phyloP scores from a whole-genome alignment of 768 basidiomycete genomes.

The Phylloporus arenicola region DNA sequence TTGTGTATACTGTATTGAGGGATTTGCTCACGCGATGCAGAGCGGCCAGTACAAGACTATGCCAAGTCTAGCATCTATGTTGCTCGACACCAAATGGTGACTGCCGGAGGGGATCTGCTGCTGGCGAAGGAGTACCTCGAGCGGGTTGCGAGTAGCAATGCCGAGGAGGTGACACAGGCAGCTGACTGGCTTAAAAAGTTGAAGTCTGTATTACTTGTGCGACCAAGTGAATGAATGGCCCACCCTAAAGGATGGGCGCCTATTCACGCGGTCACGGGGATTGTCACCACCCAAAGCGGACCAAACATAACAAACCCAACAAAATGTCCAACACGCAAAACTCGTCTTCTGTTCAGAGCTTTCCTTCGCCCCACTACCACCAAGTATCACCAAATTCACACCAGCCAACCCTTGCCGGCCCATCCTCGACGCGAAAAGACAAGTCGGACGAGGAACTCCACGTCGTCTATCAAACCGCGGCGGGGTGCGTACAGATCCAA shows the following conservation, averaged over 20 bases:
- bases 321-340: constrained; percentile 29
- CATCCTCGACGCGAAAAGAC: constrained; percentile 29
- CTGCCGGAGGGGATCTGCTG: constrained; percentile 56
- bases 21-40: constrained; percentile 28
- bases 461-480: constrained; percentile 41
- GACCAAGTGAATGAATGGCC: constrained; percentile 13
- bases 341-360: constrained; percentile 28
- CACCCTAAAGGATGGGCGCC: constrained; percentile 27
- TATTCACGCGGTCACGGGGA: constrained; percentile 36
- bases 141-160: constrained; percentile 70
- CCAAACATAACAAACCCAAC: constrained; percentile 34
- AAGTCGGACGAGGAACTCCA: constrained; percentile 49
- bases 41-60: constrained; percentile 69
- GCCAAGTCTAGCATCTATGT: constrained; percentile 81
- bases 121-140: constrained; percentile 73
- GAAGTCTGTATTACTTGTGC: constrained; percentile 32
- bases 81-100: constrained; percentile 69
- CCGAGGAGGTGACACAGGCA: constrained; percentile 73
- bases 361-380: constrained; percentile 7
- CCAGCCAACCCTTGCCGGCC: constrained; percentile 20
- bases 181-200: constrained; percentile 64
- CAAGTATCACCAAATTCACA: constrained; percentile 4
- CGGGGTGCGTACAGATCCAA: constrained; percentile 38
- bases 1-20: not conserved
- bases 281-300: constrained; percentile 33